Base-by-base conservation (phyloP, 495 filamentous ascomycete species). In the Tetracladium marchalianum region DNA sequence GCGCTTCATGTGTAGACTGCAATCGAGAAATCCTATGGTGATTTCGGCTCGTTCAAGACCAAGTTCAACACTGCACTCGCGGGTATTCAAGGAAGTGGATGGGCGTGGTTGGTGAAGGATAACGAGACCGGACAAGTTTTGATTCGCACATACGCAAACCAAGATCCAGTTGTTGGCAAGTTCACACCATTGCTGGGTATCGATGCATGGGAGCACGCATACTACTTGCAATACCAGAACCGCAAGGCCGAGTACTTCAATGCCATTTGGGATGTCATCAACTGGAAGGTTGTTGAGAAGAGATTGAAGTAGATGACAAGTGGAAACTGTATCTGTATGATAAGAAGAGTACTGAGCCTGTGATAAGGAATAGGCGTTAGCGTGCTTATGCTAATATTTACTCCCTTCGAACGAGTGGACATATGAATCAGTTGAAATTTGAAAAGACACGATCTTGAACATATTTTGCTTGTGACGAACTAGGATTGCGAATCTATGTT, bases 181-280 rank as follows among this genome's bases (percentile, higher is more conserved):
- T 94, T 82, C 66, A 71, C 76, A 44, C 90, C 92, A 43, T 66
- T 98, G 40, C 73, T 98, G 31, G 92, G 93, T 11, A 84, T 98
- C 58, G 92, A 98, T 70, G 93, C 92, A 59, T 98, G 92, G 92
- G 92, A 98, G 69, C 88, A 69, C 47, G 65, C 70, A 38, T 72
- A 76, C 61, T 74, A 73, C 69, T 72, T 98, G 46, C 88, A 98
- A 72, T 98, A 98, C 66, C 77, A 95, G 75, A 98, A 97, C 72
- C 84, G 90, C 62, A 98, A 98, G 78, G 92, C 86, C 44, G 93
- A 96, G 65, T 98, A 98, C 71, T 95, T 98, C 66, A 78, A 77
- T 47, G 88, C 88, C 47, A 84, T 98, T 62, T 98, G 92, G 92
- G 87, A 96, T 53, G 87, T 98, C 39, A 75, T 98, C 57, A 97